These are phyloP conservation scores for Fusarium sambucinum DNA, from an alignment of 2,329 filamentous ascomycete genomes.

Conservation along the genomic window DNA sequence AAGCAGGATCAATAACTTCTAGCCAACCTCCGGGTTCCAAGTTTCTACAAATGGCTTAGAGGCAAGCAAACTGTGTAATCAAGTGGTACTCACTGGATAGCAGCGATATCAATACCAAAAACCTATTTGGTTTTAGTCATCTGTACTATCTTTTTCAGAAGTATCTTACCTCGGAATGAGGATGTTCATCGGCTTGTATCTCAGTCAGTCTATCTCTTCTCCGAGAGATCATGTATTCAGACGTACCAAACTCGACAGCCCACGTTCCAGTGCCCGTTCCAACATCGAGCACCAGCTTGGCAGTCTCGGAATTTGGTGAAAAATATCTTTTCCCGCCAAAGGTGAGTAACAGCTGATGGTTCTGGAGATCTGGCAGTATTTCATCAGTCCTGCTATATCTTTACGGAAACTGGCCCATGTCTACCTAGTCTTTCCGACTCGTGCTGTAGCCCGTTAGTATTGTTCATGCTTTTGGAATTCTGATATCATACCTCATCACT, in stretches of 20 bases:
- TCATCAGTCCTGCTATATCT: not conserved
- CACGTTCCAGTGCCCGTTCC: constrained; percentile 35
- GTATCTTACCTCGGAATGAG: constrained; percentile 22
- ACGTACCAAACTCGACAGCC: constrained; percentile 34
- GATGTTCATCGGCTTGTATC: constrained; percentile 27
- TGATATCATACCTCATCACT: constrained; percentile 19
- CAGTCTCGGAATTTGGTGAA: constrained; percentile 5
- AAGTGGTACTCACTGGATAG: constrained; percentile 20
- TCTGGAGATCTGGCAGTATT: constrained; percentile 19
- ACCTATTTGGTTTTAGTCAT: not conserved
- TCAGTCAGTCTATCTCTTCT: not conserved
- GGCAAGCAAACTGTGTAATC: accelerated
- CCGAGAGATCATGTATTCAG: accelerated
- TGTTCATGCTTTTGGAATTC: too few relatives aligned
- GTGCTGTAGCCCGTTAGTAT: constrained; percentile 1
- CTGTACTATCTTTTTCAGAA: accelerated
- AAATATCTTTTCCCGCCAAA: constrained; percentile 27
- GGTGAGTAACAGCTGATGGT: constrained; percentile 25
- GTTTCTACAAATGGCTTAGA: not conserved
- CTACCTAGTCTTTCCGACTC: constrained; percentile 33
- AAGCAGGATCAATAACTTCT: constrained; percentile 30
- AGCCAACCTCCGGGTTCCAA: constrained; percentile 36
- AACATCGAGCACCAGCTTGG: constrained; percentile 28
- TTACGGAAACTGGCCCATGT: accelerated
- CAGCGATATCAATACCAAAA: constrained; percentile 23